Base-by-base conservation (phyloP, 1,139 yeast species). In the Suhomyces yuchorum region DNA sequence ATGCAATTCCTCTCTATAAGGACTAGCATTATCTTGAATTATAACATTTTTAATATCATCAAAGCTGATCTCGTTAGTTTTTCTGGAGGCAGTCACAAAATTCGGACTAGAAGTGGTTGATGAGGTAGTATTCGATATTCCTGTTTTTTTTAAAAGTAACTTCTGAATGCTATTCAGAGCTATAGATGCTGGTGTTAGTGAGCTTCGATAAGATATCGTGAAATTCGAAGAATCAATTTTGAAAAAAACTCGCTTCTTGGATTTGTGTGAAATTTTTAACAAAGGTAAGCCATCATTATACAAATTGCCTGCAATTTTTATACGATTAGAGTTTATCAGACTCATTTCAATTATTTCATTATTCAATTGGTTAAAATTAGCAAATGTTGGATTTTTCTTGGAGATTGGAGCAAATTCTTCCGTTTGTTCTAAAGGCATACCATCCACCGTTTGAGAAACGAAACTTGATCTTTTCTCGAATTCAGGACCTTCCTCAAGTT, bases 1-100 rank as follows among this genome's bases (percentile, higher is more conserved):
- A 41, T 85, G 85, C 53, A 88, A 78, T 63, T 89, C 96, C 59
- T 92, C 97, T 50, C 96, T 72, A 60, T 90, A 92, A 53, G 87
- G 87, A 23, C 80, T 75, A 1, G 97, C 97, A 56, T 86, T 87
- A 12, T 75, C 77, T 9, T 85, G 90, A 9, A 78, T 72, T 46
- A 91, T 70, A 1, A 90, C 77, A 48, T 82, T 85, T 54, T 82
- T 82, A 37, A 93, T 86, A 47, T 82, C 82, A 61, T 88, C 96
- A 14, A 90, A 71, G n/a, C 77, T 71, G 49, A 91, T 72, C 41
- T 70, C 75, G 19, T 81, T 78, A 12, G 75, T 62, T 30, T 65
- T 64, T 42, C 44, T 47, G 2, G 47, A 51, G 48, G 61, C 59
- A 11, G 58, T 12, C 20, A 20, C 20, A 12, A 26, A n/a, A 12